phyloP scores from a whole-genome alignment of 495 filamentous ascomycete genomes.

The Aspergillus nidulans region DNA sequence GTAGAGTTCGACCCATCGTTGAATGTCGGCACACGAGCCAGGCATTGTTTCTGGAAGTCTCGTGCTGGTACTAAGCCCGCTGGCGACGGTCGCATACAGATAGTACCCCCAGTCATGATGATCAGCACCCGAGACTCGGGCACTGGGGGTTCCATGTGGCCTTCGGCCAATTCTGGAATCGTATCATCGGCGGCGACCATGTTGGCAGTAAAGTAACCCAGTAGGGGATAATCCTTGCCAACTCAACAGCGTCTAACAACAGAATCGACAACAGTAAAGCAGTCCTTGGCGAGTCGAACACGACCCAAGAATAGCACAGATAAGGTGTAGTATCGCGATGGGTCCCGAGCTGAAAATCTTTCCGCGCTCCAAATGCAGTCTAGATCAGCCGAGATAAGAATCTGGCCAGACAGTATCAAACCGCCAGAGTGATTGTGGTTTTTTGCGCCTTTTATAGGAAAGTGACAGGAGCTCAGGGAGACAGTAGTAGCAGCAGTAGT shows the following conservation, averaged over 20 bases:
- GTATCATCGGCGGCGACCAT: slow-evolving; percentile 24
- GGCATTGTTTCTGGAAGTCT: slow-evolving; percentile 78
- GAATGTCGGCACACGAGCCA: slow-evolving; percentile 81
- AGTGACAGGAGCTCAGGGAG: background rate
- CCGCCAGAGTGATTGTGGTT: background rate
- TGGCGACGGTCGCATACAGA: slow-evolving; percentile 79
- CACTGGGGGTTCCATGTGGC: slow-evolving; percentile 22
- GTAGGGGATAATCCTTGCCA: too few relatives aligned
- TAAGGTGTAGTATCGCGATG: slow-evolving; percentile 3
- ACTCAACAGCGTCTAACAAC: too few relatives aligned
- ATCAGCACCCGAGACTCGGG: slow-evolving; percentile 79
- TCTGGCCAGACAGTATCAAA: background rate
- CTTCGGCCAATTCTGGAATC: slow-evolving; percentile 24
- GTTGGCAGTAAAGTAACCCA: slow-evolving; percentile 4
- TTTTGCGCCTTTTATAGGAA: background rate
- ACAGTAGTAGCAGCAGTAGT: background rate
- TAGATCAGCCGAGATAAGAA: slow-evolving; percentile 3
- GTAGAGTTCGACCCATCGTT: slow-evolving; percentile 72
- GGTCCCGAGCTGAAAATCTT: slow-evolving; percentile 3
- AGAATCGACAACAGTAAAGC: too few relatives aligned
- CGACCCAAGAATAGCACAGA: slow-evolving; percentile 1
- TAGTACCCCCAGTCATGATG: slow-evolving; percentile 93
- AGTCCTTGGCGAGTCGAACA: background rate
- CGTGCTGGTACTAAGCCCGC: slow-evolving; percentile 66
- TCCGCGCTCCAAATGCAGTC: background rate